Evolutionary conservation across 306 rosid species (phyloP).

Genomic region (Alnus glutinosa): DNA sequence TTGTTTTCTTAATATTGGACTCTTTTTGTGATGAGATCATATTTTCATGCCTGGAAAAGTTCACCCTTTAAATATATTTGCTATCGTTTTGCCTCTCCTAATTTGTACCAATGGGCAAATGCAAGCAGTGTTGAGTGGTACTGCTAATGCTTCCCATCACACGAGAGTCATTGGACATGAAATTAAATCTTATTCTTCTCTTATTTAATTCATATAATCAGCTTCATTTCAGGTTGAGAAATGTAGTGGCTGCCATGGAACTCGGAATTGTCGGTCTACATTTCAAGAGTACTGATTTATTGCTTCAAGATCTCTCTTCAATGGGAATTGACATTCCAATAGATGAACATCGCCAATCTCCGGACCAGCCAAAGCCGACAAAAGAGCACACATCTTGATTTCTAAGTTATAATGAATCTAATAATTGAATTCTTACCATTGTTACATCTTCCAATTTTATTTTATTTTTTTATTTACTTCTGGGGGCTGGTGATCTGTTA

Average conservation of each 20-base stretch:
- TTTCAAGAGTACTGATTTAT: slow-evolving; percentile 56
- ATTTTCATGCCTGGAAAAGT: too few species aligned
- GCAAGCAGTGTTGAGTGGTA: too few species aligned
- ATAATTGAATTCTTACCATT: not conserved
- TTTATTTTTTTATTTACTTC: not conserved
- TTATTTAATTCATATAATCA: slow-evolving; percentile 3
- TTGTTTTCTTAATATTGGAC: not conserved
- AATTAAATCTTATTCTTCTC: slow-evolving; percentile 11
- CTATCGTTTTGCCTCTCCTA: too few species aligned
- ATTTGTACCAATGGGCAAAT: too few species aligned
- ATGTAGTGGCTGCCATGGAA: slow-evolving; percentile 79
- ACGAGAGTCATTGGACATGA: not conserved
- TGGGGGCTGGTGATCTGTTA: not conserved
- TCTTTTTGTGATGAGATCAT: too few species aligned
- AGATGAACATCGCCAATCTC: slow-evolving; percentile 19
- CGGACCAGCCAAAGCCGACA: not conserved
- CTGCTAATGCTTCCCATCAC: slow-evolving; percentile 2
- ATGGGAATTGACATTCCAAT: slow-evolving; percentile 56
- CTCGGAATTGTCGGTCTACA: slow-evolving; percentile 74
- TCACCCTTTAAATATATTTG: too few species aligned
- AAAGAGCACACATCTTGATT: slow-evolving; percentile 5
- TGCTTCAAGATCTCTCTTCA: slow-evolving; percentile 54
- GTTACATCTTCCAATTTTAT: not conserved
- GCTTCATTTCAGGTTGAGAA: slow-evolving; percentile 46
- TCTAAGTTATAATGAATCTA: not conserved